Percentiles rank a stretch among this genome's conserved stretches.
phyloP scores from a whole-genome alignment of 306 rosid species.

The Arachis stenosperma region DNA sequence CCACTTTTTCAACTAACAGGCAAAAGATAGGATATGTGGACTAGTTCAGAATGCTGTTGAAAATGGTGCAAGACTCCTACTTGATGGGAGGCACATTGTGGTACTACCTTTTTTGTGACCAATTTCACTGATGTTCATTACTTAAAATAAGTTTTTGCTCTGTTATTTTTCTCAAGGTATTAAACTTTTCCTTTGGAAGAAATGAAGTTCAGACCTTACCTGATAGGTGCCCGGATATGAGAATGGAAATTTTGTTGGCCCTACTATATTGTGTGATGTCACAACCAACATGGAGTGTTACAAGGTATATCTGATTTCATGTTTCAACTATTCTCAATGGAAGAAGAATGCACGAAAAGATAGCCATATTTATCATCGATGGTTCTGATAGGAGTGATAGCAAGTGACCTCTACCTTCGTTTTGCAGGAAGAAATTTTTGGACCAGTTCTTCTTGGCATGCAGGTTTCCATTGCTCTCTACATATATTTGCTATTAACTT shows the following conservation, averaged over 20 bases:
- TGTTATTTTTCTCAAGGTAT: not conserved
- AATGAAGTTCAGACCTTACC: constrained; percentile 25
- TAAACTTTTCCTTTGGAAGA: constrained; percentile 25
- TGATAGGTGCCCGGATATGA: constrained; percentile 71
- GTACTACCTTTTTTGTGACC: constrained; percentile 44
- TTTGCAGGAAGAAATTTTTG: constrained; percentile 73
- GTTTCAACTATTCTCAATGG: constrained; percentile 19
- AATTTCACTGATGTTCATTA: constrained; percentile 11
- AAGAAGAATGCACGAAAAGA: constrained; percentile 40
- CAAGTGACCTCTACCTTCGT: constrained; percentile 26
- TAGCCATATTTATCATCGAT: constrained; percentile 41
- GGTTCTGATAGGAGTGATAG: constrained; percentile 7
- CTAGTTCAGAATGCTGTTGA: constrained; percentile 64
- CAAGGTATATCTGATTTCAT: constrained; percentile 47
- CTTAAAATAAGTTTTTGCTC: not conserved
- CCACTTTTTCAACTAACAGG: constrained; percentile 44
- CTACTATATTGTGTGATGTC: constrained; percentile 65
- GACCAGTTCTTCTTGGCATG: constrained; percentile 74
- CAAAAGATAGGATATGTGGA: constrained; percentile 59
- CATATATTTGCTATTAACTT: not conserved
- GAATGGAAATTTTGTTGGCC: constrained; percentile 71
- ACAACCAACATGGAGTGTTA: constrained; percentile 73
- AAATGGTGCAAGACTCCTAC: constrained; percentile 68
- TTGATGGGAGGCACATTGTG: constrained; percentile 67
- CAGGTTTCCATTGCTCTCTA: constrained; percentile 53